phyloP scores from a whole-genome alignment of 495 filamentous ascomycete species.

The Friedmanniomyces simplex region DNA sequence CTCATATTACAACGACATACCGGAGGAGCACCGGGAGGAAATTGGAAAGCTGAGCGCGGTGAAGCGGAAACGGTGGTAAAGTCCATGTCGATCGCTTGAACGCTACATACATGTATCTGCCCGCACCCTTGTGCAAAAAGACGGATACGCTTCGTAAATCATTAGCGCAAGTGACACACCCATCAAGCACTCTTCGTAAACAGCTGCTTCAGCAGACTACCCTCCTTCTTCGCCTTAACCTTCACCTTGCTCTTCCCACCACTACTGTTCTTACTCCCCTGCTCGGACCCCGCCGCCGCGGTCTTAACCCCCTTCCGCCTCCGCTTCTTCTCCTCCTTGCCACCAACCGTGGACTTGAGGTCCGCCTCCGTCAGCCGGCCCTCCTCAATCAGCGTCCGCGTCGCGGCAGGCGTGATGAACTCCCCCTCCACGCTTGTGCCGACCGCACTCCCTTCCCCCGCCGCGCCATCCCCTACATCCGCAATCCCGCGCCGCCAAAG shows the following conservation, averaged over 20 bases:
- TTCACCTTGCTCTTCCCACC: slow-evolving; percentile 28
- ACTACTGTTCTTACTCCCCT: slow-evolving; percentile 17
- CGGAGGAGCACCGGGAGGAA: background rate
- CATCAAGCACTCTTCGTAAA: slow-evolving; percentile 33
- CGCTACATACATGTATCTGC: background rate
- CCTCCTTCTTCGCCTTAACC: slow-evolving; percentile 35
- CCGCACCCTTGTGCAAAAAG: too few relatives aligned
- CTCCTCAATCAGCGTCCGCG: slow-evolving; percentile 38
- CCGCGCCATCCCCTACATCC: slow-evolving; percentile 47
- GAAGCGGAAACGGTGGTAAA: background rate
- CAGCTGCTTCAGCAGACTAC: slow-evolving; percentile 35
- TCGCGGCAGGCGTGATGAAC: slow-evolving; percentile 71
- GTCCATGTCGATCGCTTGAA: background rate
- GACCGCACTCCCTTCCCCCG: slow-evolving; percentile 41
- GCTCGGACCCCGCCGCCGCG: slow-evolving; percentile 14
- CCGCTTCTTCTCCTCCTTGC: slow-evolving; percentile 2
- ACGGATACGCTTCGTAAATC: too few relatives aligned
- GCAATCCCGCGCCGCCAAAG: slow-evolving; percentile 80
- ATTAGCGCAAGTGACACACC: too few relatives aligned
- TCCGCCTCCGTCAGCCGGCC: slow-evolving; percentile 29
- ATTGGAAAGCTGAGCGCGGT: background rate
- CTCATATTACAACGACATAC: background rate
- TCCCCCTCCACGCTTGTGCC: slow-evolving; percentile 72
- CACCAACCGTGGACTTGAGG: slow-evolving; percentile 20
- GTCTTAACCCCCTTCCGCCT: background rate